Evolutionary conservation across 2,329 filamentous ascomycete species (phyloP).

Genomic region (Trichoderma oligosporum): DNA sequence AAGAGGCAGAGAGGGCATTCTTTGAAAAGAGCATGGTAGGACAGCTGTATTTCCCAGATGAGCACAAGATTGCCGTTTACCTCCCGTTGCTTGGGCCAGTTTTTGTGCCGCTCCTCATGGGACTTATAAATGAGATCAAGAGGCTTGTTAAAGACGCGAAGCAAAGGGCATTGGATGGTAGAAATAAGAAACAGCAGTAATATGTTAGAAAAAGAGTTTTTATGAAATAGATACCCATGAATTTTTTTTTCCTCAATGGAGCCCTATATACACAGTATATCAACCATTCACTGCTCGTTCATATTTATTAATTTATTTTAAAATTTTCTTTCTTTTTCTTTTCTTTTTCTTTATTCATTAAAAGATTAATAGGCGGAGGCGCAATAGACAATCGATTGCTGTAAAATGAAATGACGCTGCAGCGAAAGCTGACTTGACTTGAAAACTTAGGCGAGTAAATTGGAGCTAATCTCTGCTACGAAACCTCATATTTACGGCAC

Average conservation of each 20-base stretch:
- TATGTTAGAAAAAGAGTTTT: not conserved
- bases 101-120: slow-evolving; percentile 83
- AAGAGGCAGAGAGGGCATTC: slow-evolving; percentile 87
- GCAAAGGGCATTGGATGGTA: slow-evolving; percentile 40
- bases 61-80: slow-evolving; percentile 97
- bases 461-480: slow-evolving; percentile 1
- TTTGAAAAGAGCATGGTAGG: slow-evolving; percentile 99
- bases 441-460: not conserved
- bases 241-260: not conserved
- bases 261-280: too few relatives aligned
- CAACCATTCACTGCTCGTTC: not conserved
- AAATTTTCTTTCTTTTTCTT: too few relatives aligned
- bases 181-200: slow-evolving; percentile 38
- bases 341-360: not conserved
- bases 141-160: slow-evolving; percentile 50
- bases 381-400: too few relatives aligned
- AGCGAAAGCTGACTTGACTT: too few relatives aligned
- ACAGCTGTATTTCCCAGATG: slow-evolving; percentile 96
- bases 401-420: too few relatives aligned
- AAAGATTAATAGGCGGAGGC: too few relatives aligned
- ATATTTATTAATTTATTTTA: not conserved
- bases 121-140: slow-evolving; percentile 75
- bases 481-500: slow-evolving; percentile 7
- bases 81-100: slow-evolving; percentile 86
- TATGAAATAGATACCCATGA: slow-evolving; percentile 16